Evolutionary conservation across 1,284 basidiomycete genomes (phyloP).

Genomic region (Mycena sp.): DNA sequence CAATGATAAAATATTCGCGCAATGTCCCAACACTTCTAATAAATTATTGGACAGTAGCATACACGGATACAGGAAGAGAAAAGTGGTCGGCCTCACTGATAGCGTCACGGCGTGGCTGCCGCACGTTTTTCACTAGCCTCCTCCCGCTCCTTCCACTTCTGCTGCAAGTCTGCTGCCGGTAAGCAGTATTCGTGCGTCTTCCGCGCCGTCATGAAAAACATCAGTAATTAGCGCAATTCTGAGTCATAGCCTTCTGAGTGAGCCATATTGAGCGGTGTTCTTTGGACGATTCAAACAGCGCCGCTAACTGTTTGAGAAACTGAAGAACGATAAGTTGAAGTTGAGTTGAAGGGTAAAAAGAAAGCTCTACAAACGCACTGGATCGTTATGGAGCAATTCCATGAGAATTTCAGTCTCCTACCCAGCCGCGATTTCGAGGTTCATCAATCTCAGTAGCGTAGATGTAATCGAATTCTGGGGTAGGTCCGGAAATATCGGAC

Average conservation of each 20-base stretch:
- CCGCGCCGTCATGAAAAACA: constrained; percentile 73
- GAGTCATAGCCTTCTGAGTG: constrained; percentile 90
- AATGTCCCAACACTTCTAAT: no score
- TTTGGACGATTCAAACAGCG: constrained; percentile 74
- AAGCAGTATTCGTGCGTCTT: constrained; percentile 73
- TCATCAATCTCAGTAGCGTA: no score
- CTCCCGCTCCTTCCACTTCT: constrained; percentile 71
- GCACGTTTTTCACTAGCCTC: constrained; percentile 46
- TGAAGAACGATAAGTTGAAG: constrained; percentile 37
- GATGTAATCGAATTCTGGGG: no score
- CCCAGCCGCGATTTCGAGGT: no score
- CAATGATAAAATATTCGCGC: no score
- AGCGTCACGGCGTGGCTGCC: constrained; percentile 3
- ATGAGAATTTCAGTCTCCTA: no score
- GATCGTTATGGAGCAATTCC: constrained; percentile 26
- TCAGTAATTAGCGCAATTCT: not conserved
- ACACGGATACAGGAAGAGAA: constrained; percentile 15
- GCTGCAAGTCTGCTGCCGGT: constrained; percentile 72
- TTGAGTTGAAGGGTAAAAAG: not conserved
- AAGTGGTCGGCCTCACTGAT: not conserved
- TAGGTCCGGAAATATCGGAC: no score
- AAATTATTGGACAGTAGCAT: constrained; percentile 19
- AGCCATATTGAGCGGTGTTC: constrained; percentile 87
- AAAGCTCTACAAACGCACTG: constrained; percentile 12
- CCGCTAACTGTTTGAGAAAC: constrained; percentile 73